Evolutionary conservation across 768 basidiomycete species (phyloP).

Genomic region (Auriscalpium vulgare): DNA sequence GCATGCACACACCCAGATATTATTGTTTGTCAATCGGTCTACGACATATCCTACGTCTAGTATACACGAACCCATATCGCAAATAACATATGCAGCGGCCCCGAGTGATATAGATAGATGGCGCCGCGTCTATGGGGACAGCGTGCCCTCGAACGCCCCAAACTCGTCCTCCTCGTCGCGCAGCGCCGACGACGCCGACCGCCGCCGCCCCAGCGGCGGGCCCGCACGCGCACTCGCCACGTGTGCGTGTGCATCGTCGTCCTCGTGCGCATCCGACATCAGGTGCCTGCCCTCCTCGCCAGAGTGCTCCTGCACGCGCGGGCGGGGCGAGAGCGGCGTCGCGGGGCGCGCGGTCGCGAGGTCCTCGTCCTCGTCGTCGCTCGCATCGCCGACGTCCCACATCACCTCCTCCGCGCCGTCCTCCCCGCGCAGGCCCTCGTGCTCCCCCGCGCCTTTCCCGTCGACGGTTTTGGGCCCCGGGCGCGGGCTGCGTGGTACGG

Average conservation of each 20-base stretch:
- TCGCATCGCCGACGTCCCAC: constrained; percentile 71
- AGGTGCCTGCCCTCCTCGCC: constrained; percentile 33
- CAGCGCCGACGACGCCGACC: constrained; percentile 8
- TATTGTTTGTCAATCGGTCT: no score
- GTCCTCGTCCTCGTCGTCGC: constrained; percentile 57
- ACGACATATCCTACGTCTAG: background rate
- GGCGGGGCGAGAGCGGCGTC: constrained; percentile 11
- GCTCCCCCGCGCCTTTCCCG: constrained; percentile 30
- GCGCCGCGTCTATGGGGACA: background rate
- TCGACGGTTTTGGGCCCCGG: constrained; percentile 17
- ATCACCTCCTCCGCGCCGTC: constrained; percentile 30
- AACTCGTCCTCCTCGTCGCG: constrained; percentile 6
- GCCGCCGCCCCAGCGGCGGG: constrained; percentile 5
- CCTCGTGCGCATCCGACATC: constrained; percentile 28
- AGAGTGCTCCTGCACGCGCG: constrained; percentile 2
- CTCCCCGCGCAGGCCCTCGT: constrained; percentile 24
- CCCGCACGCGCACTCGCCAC: background rate
- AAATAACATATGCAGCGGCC: background rate
- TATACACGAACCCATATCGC: background rate
- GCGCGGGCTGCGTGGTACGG: constrained; percentile 21
- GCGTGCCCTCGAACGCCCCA: constrained; percentile 5
- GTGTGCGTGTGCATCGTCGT: constrained; percentile 24
- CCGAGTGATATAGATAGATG: background rate
- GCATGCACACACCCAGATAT: no score
- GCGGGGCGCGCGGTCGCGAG: constrained; percentile 25